Evolutionary conservation across 2,329 filamentous ascomycete genomes (phyloP).

Genomic region (Didymosphaeria variabile): DNA sequence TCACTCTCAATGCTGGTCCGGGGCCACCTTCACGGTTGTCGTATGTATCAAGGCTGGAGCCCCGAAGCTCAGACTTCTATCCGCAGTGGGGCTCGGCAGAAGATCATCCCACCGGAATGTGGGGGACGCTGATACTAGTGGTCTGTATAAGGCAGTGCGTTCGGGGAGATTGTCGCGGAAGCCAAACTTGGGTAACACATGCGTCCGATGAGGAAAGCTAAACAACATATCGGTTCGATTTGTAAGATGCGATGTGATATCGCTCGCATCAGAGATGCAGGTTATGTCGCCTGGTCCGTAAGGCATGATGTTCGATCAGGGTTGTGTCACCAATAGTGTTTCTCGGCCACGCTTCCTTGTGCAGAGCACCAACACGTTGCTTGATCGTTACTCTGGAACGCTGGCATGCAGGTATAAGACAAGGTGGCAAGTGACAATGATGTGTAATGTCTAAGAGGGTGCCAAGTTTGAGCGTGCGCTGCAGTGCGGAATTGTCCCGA

Average conservation of each 20-base stretch:
- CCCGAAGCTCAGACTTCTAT: not conserved
- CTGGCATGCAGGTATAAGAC: not conserved
- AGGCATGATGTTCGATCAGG: constrained; percentile 11
- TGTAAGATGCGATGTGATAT: not conserved
- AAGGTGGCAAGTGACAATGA: not conserved
- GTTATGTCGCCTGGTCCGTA: not conserved
- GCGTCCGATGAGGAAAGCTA: not conserved
- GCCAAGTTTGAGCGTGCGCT: too few species aligned
- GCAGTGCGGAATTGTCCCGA: too few species aligned
- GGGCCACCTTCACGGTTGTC: not conserved
- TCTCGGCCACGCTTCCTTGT: constrained; percentile 1
- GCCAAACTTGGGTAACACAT: not conserved
- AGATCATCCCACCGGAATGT: constrained; percentile 1
- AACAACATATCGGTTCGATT: not conserved
- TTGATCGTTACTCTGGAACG: not conserved
- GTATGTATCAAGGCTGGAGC: not conserved
- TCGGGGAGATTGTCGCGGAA: not conserved
- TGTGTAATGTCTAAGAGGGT: not conserved
- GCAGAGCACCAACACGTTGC: not conserved
- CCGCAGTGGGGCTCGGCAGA: not conserved
- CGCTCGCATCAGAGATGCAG: not conserved
- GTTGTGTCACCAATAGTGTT: constrained; percentile 1
- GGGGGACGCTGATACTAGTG: not conserved
- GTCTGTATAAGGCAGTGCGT: constrained; percentile 1
- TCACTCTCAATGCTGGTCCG: not conserved